phyloP scores from a whole-genome alignment of 345 rosid species.

The Fremontodendron californicum region DNA sequence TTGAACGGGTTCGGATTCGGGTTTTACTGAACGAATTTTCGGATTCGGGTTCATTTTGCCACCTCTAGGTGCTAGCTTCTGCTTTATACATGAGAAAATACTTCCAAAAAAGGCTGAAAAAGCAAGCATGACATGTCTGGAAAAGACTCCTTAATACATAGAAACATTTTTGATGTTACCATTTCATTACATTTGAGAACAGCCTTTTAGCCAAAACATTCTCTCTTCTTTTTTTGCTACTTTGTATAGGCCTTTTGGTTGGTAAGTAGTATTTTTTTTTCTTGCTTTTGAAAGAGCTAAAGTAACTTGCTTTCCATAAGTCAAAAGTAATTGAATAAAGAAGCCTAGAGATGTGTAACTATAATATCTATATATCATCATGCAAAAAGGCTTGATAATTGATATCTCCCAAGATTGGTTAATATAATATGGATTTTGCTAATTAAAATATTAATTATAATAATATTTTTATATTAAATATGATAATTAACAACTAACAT shows the following conservation, averaged over 20 bases:
- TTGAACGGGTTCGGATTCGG: too few species aligned
- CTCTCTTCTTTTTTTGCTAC: too few species aligned
- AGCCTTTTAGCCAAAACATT: constrained; percentile 2
- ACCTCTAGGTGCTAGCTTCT: neutral
- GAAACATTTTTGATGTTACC: constrained; percentile 6
- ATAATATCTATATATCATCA: too few species aligned
- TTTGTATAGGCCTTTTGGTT: neutral
- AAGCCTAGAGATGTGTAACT: neutral
- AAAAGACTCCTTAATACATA: neutral
- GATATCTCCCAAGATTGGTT: neutral
- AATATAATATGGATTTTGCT: too few species aligned
- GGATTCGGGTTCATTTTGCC: too few species aligned
- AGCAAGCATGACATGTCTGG: neutral
- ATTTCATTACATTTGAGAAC: constrained; percentile 4
- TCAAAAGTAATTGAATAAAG: neutral
- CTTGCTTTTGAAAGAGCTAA: neutral
- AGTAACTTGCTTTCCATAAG: neutral
- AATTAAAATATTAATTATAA: too few species aligned
- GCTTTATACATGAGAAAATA: neutral
- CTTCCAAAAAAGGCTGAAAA: neutral
- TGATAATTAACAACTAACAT: too few species aligned
- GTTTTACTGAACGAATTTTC: too few species aligned
- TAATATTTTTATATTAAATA: too few species aligned
- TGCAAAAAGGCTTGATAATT: neutral
- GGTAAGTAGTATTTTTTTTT: neutral